A percentile compares a stretch with the other conserved stretches of the same genome.
These are phyloP conservation scores for Posidonia australis DNA, from an alignment of 106 monocot species.

Conservation along the genomic window DNA sequence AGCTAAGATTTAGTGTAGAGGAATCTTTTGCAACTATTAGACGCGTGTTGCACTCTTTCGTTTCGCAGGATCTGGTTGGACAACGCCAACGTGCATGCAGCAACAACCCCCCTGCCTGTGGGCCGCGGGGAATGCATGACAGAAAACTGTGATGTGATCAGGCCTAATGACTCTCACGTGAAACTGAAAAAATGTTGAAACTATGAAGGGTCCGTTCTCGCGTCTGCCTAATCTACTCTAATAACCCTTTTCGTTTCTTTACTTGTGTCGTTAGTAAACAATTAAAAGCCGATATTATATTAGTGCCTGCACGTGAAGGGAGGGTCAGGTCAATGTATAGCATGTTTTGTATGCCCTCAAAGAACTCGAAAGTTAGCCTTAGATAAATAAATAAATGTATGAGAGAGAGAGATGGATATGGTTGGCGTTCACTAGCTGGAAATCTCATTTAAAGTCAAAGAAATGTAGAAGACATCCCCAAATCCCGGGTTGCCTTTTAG, in stretches of 20 bases:
- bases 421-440: not conserved
- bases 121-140: not conserved
- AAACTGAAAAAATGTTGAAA: too few relatives aligned
- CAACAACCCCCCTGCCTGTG: not conserved
- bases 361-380: not conserved
- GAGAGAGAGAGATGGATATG: not conserved
- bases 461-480: slow-evolving; percentile 4
- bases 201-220: too few relatives aligned
- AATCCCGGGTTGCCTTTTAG: slow-evolving; percentile 1
- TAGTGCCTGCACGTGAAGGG: slow-evolving; percentile 1
- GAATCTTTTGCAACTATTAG: slow-evolving; percentile 2
- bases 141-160: slow-evolving; percentile 1
- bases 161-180: too few relatives aligned
- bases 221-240: too few relatives aligned
- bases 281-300: not conserved
- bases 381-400: not conserved
- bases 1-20: not conserved
- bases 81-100: too few relatives aligned
- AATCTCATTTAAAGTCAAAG: not conserved
- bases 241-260: too few relatives aligned
- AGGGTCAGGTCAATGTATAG: not conserved
- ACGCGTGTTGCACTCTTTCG: not conserved
- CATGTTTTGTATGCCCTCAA: not conserved
- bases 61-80: not conserved
- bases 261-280: too few relatives aligned